Evolutionary conservation across 2,329 filamentous ascomycete genomes (phyloP), one percentile per base, ranked within the genome.

Genomic region (Penicillium griseofulvum): DNA sequence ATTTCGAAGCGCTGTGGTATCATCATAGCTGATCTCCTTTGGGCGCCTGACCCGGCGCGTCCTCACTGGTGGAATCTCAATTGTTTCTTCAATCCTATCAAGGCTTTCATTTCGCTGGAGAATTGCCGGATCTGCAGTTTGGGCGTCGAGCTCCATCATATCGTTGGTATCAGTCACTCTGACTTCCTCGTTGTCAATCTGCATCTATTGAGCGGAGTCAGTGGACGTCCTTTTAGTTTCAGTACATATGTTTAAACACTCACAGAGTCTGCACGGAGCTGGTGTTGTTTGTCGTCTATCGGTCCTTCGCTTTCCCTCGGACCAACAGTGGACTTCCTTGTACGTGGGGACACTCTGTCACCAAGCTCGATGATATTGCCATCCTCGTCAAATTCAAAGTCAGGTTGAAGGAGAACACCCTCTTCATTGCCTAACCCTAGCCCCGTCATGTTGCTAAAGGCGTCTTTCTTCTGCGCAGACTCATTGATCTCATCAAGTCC

Each of bases 371-470:
- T 67, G 5, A 87, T 71, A 59, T 83, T 81, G 8, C 85, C 85
- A 56, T 87, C 79, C 14, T 79, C 83, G 60, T 86, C 85, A 59
- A 88, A 81, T 36, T 78, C 80, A 61, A 88, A 85, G 49, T 81
- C 80, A 22, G 79, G 75, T n/a, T 84, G 81, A 33, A 79, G 68
- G 54, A 81, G 70, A 17, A 79, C 69, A 19, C 79, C 74, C 11
- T 72, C 73, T 48, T 79, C 78, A 16, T 79, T 72, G 38, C 73
- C 72, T 19, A 34, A 11, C 1, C 31, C 39, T 26, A 49, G n/a
- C 22, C 29, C 28, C 14, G 10, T 19, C 24, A 51, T 37, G 29
- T 34, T 36, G 12, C 24, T n/a, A 11, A 71, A 62, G n/a, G 73
- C 56, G 36, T 69, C 67, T 17, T 59, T 60, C 19, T 59, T 65